A percentile compares a stretch with the other conserved stretches of the same genome.
These are phyloP conservation scores for Vachellia collinsii DNA, from an alignment of 306 rosid genomes.

Conservation along the genomic window DNA sequence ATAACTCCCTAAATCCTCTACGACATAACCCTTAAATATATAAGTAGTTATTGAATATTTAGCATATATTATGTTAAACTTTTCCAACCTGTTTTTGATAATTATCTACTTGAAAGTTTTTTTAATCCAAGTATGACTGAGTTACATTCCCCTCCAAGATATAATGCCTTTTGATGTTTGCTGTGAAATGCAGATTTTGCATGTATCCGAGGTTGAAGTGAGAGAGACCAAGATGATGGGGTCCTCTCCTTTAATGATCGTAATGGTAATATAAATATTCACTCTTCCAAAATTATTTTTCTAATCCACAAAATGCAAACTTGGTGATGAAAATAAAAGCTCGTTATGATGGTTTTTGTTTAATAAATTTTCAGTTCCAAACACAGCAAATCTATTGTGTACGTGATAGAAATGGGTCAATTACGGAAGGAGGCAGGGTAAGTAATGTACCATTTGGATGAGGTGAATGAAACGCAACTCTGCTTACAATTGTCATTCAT, in stretches of 20 bases:
- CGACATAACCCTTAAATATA: too few relatives aligned
- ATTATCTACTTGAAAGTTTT: too few relatives aligned
- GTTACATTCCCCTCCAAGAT: slow-evolving; percentile 21
- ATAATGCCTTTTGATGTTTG: slow-evolving; percentile 30
- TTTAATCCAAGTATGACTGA: background rate
- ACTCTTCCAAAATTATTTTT: slow-evolving; percentile 11
- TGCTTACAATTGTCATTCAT: background rate
- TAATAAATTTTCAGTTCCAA: slow-evolving; percentile 63
- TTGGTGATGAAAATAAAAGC: slow-evolving; percentile 24
- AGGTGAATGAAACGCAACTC: slow-evolving; percentile 16
- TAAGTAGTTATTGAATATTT: too few relatives aligned
- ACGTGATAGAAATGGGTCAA: slow-evolving; percentile 72
- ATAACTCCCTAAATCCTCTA: too few relatives aligned
- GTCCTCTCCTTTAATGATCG: slow-evolving; percentile 67
- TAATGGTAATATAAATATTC: slow-evolving; percentile 52
- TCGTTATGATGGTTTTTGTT: slow-evolving; percentile 23
- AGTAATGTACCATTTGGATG: slow-evolving; percentile 14
- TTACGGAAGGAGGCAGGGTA: slow-evolving; percentile 94
- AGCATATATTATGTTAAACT: too few relatives aligned
- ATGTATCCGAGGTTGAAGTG: slow-evolving; percentile 78
- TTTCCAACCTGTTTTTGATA: too few relatives aligned
- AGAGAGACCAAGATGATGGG: slow-evolving; percentile 89
- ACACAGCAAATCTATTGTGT: slow-evolving; percentile 92
- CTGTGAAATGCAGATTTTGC: slow-evolving; percentile 69
- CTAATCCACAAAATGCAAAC: slow-evolving; percentile 11